Evolutionary conservation across 2,329 filamentous ascomycete species (phyloP), one percentile per base, ranked within the genome.

Genomic region (Mollisia scopiformis): DNA sequence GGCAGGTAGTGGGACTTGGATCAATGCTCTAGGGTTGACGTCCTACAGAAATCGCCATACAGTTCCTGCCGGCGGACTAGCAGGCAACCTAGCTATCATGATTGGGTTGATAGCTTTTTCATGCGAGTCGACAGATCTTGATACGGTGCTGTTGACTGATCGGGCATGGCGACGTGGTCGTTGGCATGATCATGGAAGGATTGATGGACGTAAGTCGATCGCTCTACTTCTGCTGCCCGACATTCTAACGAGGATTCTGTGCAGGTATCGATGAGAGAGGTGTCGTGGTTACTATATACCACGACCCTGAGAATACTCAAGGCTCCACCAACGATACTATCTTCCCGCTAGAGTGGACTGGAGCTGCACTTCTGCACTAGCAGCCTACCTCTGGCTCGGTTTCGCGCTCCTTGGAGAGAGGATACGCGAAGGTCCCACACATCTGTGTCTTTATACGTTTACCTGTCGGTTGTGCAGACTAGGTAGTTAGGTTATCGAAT

Each of bases 31-130:
- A 0, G 62, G 64, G 7, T 62, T 68, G 1, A 25, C 53, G 0
- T 0, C 43, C 1, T 71, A 67, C 30, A 13, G 39, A n/a, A 46
- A 52, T 23, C 54, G n/a, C 5, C 23, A 28, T 8, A 14, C 23
- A 13, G n/a, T 30, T 8, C 41, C 50, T 7, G 28, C 47, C 4
- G 55, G 53, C 3, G 67, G 67, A 25, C 55, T 72, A 6, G 58
- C 65, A 16, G 70, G 70, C 0, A 58, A 64, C 23, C 43, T 72
- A 5, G 54, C 66, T 25, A 64, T 65, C 3, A 8, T 72, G 3
- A 55, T 72, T 16, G 68, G 57, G 14, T 49, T 72, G n/a, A 30
- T 71, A 19, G 69, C 69, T 21, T 69, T 69, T 46, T 66, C 67
- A 25, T 72, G 70, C 21, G 16, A 7, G 13, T n/a, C 31, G 1